These are phyloP conservation scores for Bothriochloa decipiens DNA, from an alignment of 176 grass and related monocot genomes.

Conservation along the genomic window DNA sequence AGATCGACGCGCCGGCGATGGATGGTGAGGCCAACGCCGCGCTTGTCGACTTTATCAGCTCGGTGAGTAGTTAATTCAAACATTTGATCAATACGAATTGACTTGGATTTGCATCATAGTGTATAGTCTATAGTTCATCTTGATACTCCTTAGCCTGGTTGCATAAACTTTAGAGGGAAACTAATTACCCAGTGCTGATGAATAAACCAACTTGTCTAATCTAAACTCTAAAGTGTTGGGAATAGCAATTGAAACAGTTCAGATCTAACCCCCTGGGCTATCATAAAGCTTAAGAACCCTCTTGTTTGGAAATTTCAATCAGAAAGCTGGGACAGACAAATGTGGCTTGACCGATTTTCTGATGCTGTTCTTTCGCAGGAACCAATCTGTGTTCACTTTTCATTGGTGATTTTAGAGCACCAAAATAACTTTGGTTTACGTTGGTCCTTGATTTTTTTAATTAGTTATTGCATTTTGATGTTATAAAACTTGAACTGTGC, in stretches of 20 bases:
- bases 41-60: slow-evolving; percentile 90
- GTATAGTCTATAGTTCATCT: neutral
- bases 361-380: neutral
- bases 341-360: neutral
- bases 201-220: neutral
- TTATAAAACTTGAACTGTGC: neutral
- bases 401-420: neutral
- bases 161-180: neutral
- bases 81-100: neutral
- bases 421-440: neutral
- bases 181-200: neutral
- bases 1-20: slow-evolving; percentile 92
- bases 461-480: neutral
- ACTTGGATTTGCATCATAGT: neutral
- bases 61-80: slow-evolving; percentile 41
- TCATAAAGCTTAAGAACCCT: neutral
- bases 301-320: neutral
- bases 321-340: neutral
- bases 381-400: neutral
- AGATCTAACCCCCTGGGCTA: neutral
- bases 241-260: neutral
- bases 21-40: slow-evolving; percentile 96
- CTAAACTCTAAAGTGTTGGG: neutral
- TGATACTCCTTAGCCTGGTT: neutral
- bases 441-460: neutral